Conservation (phyloP, 208 protist genomes). For the Vickermania ingenoplastis region DNA sequence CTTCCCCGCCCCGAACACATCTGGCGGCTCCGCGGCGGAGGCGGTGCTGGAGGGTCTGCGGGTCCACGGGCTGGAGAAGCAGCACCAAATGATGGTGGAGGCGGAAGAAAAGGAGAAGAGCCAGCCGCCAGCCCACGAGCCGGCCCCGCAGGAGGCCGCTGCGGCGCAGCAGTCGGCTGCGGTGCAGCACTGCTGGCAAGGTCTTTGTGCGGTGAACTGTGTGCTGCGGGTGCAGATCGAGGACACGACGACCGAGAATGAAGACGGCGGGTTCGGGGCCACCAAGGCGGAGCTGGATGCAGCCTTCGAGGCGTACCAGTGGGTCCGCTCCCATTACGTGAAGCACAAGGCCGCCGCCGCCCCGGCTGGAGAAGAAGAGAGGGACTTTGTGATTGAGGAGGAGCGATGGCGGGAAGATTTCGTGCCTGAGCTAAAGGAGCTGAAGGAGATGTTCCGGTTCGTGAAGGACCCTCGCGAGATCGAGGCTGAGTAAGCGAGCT, state of each 20-base stretch:
- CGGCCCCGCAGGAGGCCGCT: neutral
- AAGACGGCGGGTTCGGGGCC: constrained; percentile 49
- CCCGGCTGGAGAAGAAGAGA: neutral
- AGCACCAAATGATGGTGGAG: neutral
- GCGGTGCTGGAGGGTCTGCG: neutral
- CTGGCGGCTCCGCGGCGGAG: neutral
- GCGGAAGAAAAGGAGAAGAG: neutral
- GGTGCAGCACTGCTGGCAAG: constrained; percentile 11
- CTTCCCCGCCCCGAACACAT: neutral
- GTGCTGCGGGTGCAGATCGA: neutral
- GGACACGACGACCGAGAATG: constrained; percentile 12
- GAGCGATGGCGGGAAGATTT: neutral
- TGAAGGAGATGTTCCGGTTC: neutral
- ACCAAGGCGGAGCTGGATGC: constrained; percentile 37
- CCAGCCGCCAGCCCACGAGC: neutral
- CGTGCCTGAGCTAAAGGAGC: constrained; percentile 2
- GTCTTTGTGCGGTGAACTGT: constrained; percentile 10
- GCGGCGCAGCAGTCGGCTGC: neutral
- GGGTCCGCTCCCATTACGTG: constrained; percentile 11
- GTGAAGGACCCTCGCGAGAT: neutral
- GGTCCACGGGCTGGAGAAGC: neutral
- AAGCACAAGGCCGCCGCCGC: constrained; percentile 19
- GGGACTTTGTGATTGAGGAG: neutral
- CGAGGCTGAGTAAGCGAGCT: neutral
- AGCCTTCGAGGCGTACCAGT: constrained; percentile 19